Evolutionary conservation across 202 grass and related monocot genomes (phyloP), one percentile per base, ranked within the genome.

Genomic region (Zizania palustris): DNA sequence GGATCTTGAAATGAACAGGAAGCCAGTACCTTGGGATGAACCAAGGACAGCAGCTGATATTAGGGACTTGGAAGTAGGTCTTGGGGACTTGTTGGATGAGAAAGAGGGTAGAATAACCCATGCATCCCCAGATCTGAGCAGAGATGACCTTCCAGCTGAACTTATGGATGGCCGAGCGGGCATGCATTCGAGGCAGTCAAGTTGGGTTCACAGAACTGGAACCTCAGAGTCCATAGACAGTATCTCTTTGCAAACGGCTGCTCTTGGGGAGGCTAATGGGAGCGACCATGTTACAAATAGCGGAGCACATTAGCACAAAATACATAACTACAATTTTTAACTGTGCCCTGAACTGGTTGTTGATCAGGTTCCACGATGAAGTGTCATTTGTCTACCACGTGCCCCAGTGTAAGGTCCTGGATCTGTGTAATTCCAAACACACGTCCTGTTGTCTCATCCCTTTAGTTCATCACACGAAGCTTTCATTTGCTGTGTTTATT

Each of bases 21-120:
- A 97, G 88, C 88, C 90, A 11, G 63, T 87, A 37, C 42, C 83
- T 44, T 97, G 90, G 93, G 93, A 93, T 42, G 93, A 93, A 61
- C 87, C 90, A 3, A 90, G 84, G 81, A 71, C 81, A 0, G 84
- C 81, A 14, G 85, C 85, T 62, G 80, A 97, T 67, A 84, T 89
- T 43, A 71, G 84, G 1, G 90, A 93, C 81, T 63, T 93, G 41
- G 90, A 93, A 59, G 74, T 64, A 45, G 90, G 84, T 15, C 53
- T 91, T 16, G 78, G 75, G 8, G 82, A 68, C 49, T 83, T 84
- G 75, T 75, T 88, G 64, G 88, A 89, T 43, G 93, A 89, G 75
- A 97, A 97, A 72, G 83, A 90, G 84, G 73, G 80, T 20, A 80
- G 85, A 70, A 15, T 93, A 35, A 38, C 84, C 28, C 83, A 93